Base-by-base conservation (phyloP, 129 eudicot genomes). In the Flaveria ramosissima region DNA sequence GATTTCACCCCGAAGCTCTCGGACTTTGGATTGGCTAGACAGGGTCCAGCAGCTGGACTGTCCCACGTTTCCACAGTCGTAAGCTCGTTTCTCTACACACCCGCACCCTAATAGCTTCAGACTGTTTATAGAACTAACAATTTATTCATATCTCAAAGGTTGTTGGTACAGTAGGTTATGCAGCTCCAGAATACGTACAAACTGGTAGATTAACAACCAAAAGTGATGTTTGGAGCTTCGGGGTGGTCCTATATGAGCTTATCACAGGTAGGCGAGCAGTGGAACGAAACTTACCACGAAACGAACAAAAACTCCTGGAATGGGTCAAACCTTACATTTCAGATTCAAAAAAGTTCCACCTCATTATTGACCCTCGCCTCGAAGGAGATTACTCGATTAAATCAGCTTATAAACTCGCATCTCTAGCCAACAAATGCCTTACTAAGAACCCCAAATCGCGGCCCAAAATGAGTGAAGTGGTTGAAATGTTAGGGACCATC, bases 191-290 rank as follows among this genome's bases (percentile, higher is more conserved):
- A 78, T 92, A 92, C 42, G 86, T 92, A 48, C 92, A 88, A 51
- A 92, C 96, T 1, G 98, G 96, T 51, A 81, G 86, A 77, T 83
- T 92, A 59, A 92, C 93, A 8, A 81, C 92, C 42, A 92, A 92
- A 86, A 92, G 96, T 41, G 98, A 92, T 13, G 98, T 92, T 26
- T 92, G 98, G 98, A 92, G 98, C 79, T 92, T 92, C 21, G 96
- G 98, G 20, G 96, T 92, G 43, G 98, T 92, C 41, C 87, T 90
- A 1, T 92, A 86, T 43, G 96, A 90, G 72, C 87, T 92, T 65
- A 90, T 90, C 69, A 92, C 96, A 2, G 98, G 98, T 45, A 79
- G 98, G 66, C 90, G 94, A 24, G 94, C 92, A 20, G 82, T 92
- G 24, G 97, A 92, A 52, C 78, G 93, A 73, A 92, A 92, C 71